Evolutionary conservation across 306 rosid genomes (phyloP), one percentile per base, ranked within the genome.

Genomic region (Trifolium pratense): DNA sequence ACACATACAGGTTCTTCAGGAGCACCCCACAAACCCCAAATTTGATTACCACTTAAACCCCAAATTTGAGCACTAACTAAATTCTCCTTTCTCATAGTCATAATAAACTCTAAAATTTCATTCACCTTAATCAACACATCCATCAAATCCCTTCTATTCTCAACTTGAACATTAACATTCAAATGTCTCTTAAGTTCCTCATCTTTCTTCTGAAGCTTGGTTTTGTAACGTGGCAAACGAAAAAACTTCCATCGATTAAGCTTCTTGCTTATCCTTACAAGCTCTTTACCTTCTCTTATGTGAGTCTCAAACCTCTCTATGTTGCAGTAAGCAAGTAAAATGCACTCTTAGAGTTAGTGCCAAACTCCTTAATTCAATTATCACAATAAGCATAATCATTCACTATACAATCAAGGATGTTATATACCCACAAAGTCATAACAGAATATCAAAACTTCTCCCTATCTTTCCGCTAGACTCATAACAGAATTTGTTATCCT

Each of bases 261-360:
- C n/a, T 86, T 60, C 18, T 84, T 78, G 18, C 81, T 75, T 79
- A 65, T 73, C 0, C 12, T 7, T 0, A 78, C 84, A 11, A 88
- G 61, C 72, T 75, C 74, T 61, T 73, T 6, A 0, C 84, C 85
- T 21, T 6, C 34, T 18, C 4, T 49, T 18, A 82, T 52, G 61
- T 63, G 73, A 57, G 39, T 29, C 51, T 6, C 70, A 9, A 84
- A 26, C 9, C 9, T 12, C 4, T 39, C n/a, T n/a, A n/a, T n/a
- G n/a, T n/a, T n/a, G n/a, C n/a, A n/a, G n/a, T n/a, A n/a, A n/a
- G n/a, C n/a, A n/a, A n/a, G n/a, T n/a, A n/a, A n/a, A n/a, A n/a
- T n/a, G n/a, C n/a, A n/a, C n/a, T n/a, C n/a, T n/a, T n/a, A n/a
- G n/a, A n/a, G n/a, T n/a, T n/a, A n/a, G n/a, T n/a, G n/a, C n/a